Conservation (phyloP, 805 yeast species). For the Candida michaelii region DNA sequence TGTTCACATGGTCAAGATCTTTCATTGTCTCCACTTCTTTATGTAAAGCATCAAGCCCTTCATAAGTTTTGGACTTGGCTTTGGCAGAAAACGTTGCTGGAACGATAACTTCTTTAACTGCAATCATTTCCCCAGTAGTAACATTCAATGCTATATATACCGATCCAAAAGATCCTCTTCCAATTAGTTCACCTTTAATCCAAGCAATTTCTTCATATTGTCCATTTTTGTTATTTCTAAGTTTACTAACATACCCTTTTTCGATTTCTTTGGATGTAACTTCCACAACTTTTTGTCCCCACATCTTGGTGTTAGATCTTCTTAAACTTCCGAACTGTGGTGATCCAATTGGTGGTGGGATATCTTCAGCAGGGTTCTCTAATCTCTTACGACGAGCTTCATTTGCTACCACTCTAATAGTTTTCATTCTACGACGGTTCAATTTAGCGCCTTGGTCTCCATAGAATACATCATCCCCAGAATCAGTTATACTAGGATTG, state of each 20-base stretch:
- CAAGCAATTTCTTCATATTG: constrained; percentile 86
- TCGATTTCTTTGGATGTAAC: constrained; percentile 72
- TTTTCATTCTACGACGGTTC: constrained; percentile 69
- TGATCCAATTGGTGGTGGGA: constrained; percentile 11
- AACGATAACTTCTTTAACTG: constrained; percentile 90
- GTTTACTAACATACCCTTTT: constrained; percentile 62
- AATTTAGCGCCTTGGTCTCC: constrained; percentile 41
- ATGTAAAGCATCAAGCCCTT: constrained; percentile 76
- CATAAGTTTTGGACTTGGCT: constrained; percentile 43
- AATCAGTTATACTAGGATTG: constrained; percentile 15
- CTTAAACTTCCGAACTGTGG: constrained; percentile 38
- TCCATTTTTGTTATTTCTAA: constrained; percentile 61
- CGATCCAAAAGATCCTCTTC: constrained; percentile 94
- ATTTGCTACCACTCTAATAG: constrained; percentile 88
- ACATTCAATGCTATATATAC: constrained; percentile 90
- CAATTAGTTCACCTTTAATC: constrained; percentile 96
- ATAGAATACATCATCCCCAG: constrained; percentile 37
- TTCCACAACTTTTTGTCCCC: constrained; percentile 95
- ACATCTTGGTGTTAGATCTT: constrained; percentile 85
- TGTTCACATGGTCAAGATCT: constrained; percentile 89
- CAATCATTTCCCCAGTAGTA: constrained; percentile 98
- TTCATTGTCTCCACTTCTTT: constrained; percentile 93
- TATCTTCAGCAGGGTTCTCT: constrained; percentile 15
- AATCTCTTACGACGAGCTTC: constrained; percentile 61
- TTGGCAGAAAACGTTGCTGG: constrained; percentile 32